Evolutionary conservation across 306 rosid genomes (phyloP).

Genomic region (Lupinus albus): DNA sequence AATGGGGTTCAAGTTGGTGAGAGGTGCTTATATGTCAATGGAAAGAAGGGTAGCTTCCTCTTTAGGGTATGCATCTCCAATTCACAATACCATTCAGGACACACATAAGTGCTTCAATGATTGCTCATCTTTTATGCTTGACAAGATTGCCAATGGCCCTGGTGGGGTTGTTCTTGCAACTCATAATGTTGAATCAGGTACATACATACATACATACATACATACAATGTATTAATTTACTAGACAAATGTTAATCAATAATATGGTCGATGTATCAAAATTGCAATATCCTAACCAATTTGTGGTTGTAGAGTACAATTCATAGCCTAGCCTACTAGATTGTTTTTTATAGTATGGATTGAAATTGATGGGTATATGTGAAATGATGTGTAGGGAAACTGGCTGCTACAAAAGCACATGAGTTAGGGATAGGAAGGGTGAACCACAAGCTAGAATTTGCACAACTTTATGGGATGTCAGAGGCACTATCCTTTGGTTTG

Average conservation of each 20-base stretch:
- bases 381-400: slow-evolving; percentile 56
- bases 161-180: slow-evolving; percentile 81
- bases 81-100: slow-evolving; percentile 67
- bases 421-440: slow-evolving; percentile 75
- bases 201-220: background rate
- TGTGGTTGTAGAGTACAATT: no score
- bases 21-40: slow-evolving; percentile 93
- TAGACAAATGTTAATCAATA: no score
- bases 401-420: slow-evolving; percentile 76
- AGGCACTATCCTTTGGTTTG: slow-evolving; percentile 77
- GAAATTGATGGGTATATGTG: slow-evolving; percentile 8
- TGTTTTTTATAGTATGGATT: background rate
- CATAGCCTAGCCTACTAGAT: no score
- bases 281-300: no score
- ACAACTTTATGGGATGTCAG: slow-evolving; percentile 89
- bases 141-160: slow-evolving; percentile 62
- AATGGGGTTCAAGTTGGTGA: slow-evolving; percentile 81
- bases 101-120: slow-evolving; percentile 78
- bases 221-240: no score
- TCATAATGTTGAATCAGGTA: slow-evolving; percentile 88
- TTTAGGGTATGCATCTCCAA: slow-evolving; percentile 67
- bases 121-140: slow-evolving; percentile 68
- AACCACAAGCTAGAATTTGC: slow-evolving; percentile 81
- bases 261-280: no score
- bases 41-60: slow-evolving; percentile 65